Base-by-base conservation (phyloP, 169 alveolate genomes). In the Theileria sp. region DNA sequence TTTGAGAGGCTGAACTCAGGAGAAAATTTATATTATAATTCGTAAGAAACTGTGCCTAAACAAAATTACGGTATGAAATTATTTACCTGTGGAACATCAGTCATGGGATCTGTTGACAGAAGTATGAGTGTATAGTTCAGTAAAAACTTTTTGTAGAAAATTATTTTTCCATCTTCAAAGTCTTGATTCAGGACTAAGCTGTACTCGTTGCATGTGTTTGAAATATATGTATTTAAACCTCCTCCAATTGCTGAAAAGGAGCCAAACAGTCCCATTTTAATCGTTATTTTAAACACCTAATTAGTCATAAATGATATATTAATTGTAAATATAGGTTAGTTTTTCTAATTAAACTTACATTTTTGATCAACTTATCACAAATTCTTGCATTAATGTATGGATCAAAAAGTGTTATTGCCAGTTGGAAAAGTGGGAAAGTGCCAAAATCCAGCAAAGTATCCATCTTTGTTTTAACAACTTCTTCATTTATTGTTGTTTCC, bases 331-430 rank as follows among this genome's bases (percentile, higher is more conserved):
- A 10, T 44, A 44, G 1, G 15, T 44, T 8, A 44, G 12, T 44
- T 44, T 44, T 44, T 44, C 54, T 4, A 5, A 1, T 44, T 4
- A 13, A 44, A 58, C 67, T 25, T 58, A 58, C 67, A 21, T 17
- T 25, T 25, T 25, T 25, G 5, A 25, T 58, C 36, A 58, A 17
- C 0, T 58, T 58, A 58, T 25, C 67, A 58, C 36, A 1, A 21
- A 58, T 25, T 58, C 67, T 58, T 25, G 67, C n/a, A 15, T 58
- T 58, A 1, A 58, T 58, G 32, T 58, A 58, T 8, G 67, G 67
- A 25, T 58, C 67, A 19, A 58, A 25, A 8, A 58, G 67, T 15
- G 67, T 21, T n/a, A 58, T n/a, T 8, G 67, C 67, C 67, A 58
- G 67, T 25, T 58, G 67, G 32, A 58, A 58, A 9, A 58, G 10